These are phyloP conservation scores for Nitzschia inconspicua DNA, from an alignment of 108 stramenopile genomes.

Conservation along the genomic window DNA sequence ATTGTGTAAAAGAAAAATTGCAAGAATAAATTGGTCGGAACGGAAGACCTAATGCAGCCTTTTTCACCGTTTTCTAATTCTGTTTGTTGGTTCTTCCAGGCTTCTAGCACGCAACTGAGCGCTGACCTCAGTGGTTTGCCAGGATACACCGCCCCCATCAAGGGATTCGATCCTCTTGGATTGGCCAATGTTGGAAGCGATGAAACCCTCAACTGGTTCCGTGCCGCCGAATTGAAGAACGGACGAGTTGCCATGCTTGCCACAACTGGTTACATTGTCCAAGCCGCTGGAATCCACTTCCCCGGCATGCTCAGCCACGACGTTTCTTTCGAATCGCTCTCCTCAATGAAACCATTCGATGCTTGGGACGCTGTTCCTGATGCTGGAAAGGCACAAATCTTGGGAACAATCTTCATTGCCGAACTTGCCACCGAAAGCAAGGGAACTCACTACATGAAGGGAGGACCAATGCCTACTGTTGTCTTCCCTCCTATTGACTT, in stretches of 20 bases:
- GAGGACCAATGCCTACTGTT: conserved; percentile 68
- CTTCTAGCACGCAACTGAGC: conserved; percentile 39
- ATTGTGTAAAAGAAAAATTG: no score
- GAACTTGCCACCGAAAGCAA: conserved; percentile 68
- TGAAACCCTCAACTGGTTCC: conserved; percentile 80
- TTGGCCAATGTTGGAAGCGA: conserved; percentile 57
- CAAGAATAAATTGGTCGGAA: not conserved
- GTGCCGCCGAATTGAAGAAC: conserved; percentile 85
- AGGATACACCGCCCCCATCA: conserved; percentile 66
- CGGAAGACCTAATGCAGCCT: not conserved
- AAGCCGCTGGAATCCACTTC: conserved; percentile 74
- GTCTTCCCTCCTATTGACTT: conserved; percentile 87
- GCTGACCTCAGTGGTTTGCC: conserved; percentile 51
- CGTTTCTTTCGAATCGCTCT: conserved; percentile 65
- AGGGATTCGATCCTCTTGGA: conserved; percentile 71
- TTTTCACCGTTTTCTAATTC: not conserved
- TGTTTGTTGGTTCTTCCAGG: conserved; percentile 4
- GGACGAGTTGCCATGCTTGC: conserved; percentile 85
- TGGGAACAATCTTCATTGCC: conserved; percentile 71
- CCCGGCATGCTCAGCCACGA: conserved; percentile 70
- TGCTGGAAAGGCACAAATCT: conserved; percentile 81
- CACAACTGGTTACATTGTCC: conserved; percentile 77
- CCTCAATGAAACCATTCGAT: conserved; percentile 77
- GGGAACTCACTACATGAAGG: conserved; percentile 82
- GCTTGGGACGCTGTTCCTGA: conserved; percentile 82